Conservation (phyloP, 1,284 basidiomycete species). For the Rhodotorula sp. region DNA sequence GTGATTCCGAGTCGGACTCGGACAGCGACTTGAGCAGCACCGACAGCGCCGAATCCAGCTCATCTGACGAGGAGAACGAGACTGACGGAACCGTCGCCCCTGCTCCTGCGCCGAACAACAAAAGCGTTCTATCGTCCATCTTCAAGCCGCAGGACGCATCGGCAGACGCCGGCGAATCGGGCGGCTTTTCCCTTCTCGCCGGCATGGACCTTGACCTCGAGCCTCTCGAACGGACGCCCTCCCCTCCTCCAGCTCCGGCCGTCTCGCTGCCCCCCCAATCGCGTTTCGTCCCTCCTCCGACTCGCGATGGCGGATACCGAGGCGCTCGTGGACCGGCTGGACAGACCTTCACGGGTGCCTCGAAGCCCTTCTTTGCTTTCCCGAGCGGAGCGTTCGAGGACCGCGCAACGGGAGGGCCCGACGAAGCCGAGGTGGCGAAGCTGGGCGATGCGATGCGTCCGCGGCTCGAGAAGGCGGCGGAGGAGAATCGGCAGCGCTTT, state of each 20-base stretch:
- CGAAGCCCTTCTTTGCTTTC: conserved; percentile 28
- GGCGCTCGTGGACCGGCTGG: not conserved
- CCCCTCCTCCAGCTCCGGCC: conserved; percentile 10
- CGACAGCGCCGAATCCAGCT: not conserved
- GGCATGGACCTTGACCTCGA: conserved; percentile 39
- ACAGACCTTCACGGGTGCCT: conserved; percentile 7
- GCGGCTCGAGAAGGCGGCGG: not conserved
- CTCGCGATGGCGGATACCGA: not conserved
- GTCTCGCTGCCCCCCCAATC: conserved; percentile 4
- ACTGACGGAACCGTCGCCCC: conserved; percentile 10
- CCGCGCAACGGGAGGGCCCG: not conserved
- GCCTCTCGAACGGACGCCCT: conserved; percentile 22
- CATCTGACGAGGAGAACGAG: not conserved
- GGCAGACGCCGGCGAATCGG: not conserved
- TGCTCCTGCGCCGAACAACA: not conserved
- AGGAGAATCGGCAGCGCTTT: not conserved
- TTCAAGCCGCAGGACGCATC: conserved; percentile 14
- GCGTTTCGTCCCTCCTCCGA: conserved; percentile 4
- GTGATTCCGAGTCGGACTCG: conserved; percentile 8
- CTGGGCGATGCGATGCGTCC: not conserved
- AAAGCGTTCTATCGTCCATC: conserved; percentile 35
- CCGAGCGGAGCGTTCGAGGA: conserved; percentile 17
- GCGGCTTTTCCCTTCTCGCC: conserved; percentile 34
- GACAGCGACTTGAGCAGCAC: not conserved
- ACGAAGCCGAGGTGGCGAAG: not conserved